phyloP scores from a whole-genome alignment of 2,329 filamentous ascomycete species.

The Mycosphaerelloides madeirae region DNA sequence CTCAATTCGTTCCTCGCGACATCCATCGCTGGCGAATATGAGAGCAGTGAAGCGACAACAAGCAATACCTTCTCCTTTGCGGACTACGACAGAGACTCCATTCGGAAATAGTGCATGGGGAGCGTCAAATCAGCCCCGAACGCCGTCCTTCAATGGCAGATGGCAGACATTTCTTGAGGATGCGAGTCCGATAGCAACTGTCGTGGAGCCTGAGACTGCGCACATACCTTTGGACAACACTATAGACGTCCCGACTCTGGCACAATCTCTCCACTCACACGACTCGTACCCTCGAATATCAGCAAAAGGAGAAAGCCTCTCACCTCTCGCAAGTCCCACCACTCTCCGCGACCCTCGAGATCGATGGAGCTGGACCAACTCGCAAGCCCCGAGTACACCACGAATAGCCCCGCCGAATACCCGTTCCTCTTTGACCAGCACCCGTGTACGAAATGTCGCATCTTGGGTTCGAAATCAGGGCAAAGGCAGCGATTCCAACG shows the following conservation, averaged over 20 bases:
- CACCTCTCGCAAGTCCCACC: not conserved
- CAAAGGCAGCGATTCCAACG: not conserved
- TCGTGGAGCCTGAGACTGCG: not conserved
- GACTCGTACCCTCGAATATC: not conserved
- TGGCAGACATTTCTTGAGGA: slow-evolving; percentile 1
- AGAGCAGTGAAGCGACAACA: too few relatives aligned
- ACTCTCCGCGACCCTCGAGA: not conserved
- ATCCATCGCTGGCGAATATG: slow-evolving; percentile 3
- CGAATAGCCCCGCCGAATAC: slow-evolving; percentile 11
- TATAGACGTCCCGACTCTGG: not conserved
- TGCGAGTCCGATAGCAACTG: not conserved
- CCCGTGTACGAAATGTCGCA: slow-evolving; percentile 7
- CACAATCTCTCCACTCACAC: not conserved
- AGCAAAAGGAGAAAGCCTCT: not conserved
- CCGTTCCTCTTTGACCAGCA: slow-evolving; percentile 1
- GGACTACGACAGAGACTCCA: not conserved
- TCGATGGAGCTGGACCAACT: slow-evolving; percentile 29
- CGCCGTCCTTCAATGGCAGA: not conserved
- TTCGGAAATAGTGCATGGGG: not conserved
- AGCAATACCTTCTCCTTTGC: not conserved
- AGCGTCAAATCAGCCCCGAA: not conserved
- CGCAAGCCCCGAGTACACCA: slow-evolving; percentile 27
- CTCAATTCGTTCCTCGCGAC: slow-evolving; percentile 22
- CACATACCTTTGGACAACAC: not conserved
- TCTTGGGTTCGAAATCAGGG: slow-evolving; percentile 7